Percentiles rank a stretch among this genome's conserved stretches.
These are phyloP conservation scores for Ceratobasidium sp. DNA, from an alignment of 1,284 basidiomycete genomes.

Conservation along the genomic window DNA sequence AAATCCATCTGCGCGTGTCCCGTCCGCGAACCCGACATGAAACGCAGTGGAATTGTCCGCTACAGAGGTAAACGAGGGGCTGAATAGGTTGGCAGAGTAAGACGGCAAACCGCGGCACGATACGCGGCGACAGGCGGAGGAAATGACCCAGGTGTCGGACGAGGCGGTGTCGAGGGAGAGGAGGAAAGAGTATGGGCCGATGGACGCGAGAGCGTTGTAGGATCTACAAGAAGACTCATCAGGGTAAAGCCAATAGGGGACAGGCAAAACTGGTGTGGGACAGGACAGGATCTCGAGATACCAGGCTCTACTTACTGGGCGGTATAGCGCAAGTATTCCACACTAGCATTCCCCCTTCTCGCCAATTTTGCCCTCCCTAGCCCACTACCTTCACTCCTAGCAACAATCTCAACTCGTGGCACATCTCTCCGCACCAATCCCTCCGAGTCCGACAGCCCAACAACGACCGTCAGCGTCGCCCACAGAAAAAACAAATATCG, in stretches of 20 bases:
- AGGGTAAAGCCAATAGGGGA: conserved; percentile 44
- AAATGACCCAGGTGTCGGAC: conserved; percentile 72
- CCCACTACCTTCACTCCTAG: background rate
- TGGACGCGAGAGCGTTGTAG: conserved; percentile 66
- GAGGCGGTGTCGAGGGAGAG: conserved; percentile 79
- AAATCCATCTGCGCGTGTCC: conserved; percentile 73
- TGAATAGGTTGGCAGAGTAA: conserved; percentile 65
- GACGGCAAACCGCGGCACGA: conserved; percentile 64
- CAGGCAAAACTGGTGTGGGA: background rate
- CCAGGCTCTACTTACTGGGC: conserved; percentile 10
- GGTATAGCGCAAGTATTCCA: conserved; percentile 25
- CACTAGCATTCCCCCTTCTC: conserved; percentile 20
- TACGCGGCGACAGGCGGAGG: conserved; percentile 64
- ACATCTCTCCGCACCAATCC: background rate
- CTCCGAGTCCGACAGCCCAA: background rate
- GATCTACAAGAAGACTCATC: conserved; percentile 56
- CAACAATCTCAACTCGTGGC: conserved; percentile 16
- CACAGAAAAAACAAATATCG: background rate
- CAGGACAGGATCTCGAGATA: background rate
- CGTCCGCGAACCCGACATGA: conserved; percentile 67
- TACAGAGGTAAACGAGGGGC: conserved; percentile 66
- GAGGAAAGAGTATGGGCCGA: conserved; percentile 68
- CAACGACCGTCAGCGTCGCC: background rate
- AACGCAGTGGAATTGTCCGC: conserved; percentile 67
- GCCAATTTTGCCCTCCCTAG: background rate